These are phyloP conservation scores for Pythium utonaiense DNA, from an alignment of 352 stramenopile species.

Conservation along the genomic window DNA sequence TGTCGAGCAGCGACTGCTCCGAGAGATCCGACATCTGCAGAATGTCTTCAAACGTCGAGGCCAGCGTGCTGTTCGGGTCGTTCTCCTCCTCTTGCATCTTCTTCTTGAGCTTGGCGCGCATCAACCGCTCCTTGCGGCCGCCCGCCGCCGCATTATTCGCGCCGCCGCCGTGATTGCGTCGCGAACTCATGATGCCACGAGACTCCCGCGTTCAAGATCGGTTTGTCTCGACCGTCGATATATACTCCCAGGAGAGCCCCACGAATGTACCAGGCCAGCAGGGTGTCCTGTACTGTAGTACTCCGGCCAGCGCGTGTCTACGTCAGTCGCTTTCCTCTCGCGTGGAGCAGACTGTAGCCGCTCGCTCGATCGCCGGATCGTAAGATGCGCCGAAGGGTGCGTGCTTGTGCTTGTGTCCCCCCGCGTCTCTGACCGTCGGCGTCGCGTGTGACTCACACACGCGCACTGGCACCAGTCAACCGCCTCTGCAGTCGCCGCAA, in stretches of 20 bases:
- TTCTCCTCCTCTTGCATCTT: constrained; percentile 72
- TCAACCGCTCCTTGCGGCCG: constrained; percentile 77
- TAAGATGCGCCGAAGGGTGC: not conserved
- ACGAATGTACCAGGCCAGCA: too few relatives aligned
- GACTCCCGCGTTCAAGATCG: not conserved
- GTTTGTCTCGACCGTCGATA: not conserved
- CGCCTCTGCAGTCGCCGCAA: too few relatives aligned
- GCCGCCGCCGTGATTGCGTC: constrained; percentile 30
- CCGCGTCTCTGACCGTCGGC: constrained; percentile 23
- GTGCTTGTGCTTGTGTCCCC: constrained; percentile 30
- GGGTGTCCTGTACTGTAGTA: too few relatives aligned
- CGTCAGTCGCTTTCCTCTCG: not conserved
- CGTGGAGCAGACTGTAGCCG: not conserved
- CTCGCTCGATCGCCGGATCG: constrained; percentile 10
- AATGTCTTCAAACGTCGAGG: constrained; percentile 81
- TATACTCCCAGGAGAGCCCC: too few relatives aligned
- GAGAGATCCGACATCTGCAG: constrained; percentile 88
- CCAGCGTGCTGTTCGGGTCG: constrained; percentile 28
- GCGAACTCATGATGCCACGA: constrained; percentile 7
- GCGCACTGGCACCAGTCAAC: not conserved
- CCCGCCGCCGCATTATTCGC: constrained; percentile 23
- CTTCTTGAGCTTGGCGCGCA: constrained; percentile 88
- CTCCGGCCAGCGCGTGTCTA: not conserved
- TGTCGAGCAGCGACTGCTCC: constrained; percentile 86
- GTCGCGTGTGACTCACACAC: constrained; percentile 14